Conservation (phyloP, 2,329 filamentous ascomycete species). For the Colletotrichum lindemuthianum region DNA sequence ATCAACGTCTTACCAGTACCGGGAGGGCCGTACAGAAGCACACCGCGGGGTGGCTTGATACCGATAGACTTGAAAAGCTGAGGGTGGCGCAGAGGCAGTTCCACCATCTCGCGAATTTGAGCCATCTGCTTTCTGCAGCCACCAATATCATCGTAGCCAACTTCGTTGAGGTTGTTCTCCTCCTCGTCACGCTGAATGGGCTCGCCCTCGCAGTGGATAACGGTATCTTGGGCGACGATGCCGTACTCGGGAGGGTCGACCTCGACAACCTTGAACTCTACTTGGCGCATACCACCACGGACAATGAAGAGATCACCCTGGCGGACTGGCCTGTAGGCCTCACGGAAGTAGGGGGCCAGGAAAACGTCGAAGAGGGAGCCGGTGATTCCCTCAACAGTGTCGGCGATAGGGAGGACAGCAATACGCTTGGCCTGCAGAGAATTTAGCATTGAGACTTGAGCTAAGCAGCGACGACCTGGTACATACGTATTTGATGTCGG, state of each 20-base stretch:
- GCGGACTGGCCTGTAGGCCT: constrained; percentile 96
- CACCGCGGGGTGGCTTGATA: constrained; percentile 99
- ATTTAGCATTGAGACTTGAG: constrained; percentile 40
- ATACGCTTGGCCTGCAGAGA: constrained; percentile 89
- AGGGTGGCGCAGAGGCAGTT: constrained; percentile 94
- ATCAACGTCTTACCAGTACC: constrained; percentile 99
- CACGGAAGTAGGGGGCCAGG: constrained; percentile 98
- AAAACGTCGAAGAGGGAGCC: constrained; percentile 99
- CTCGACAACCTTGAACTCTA: constrained; percentile 99
- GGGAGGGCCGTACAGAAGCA: constrained; percentile 94
- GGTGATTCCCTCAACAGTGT: constrained; percentile 97
- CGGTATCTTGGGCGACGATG: constrained; percentile 97
- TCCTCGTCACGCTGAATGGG: constrained; percentile 97
- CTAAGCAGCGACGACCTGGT: neutral
- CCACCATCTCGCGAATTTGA: constrained; percentile 98
- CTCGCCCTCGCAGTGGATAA: constrained; percentile 98
- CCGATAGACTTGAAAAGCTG: constrained; percentile 99
- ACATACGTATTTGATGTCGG: constrained; percentile 99
- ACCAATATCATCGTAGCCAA: constrained; percentile 99
- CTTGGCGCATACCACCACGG: constrained; percentile 97
- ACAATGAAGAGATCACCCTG: constrained; percentile 98
- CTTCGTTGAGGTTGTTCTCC: constrained; percentile 98
- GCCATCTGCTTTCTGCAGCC: constrained; percentile 99
- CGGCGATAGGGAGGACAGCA: constrained; percentile 96
- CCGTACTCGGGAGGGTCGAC: constrained; percentile 98